Conservation (phyloP, 352 stramenopile genomes). For the Pythium grandisporangium region DNA sequence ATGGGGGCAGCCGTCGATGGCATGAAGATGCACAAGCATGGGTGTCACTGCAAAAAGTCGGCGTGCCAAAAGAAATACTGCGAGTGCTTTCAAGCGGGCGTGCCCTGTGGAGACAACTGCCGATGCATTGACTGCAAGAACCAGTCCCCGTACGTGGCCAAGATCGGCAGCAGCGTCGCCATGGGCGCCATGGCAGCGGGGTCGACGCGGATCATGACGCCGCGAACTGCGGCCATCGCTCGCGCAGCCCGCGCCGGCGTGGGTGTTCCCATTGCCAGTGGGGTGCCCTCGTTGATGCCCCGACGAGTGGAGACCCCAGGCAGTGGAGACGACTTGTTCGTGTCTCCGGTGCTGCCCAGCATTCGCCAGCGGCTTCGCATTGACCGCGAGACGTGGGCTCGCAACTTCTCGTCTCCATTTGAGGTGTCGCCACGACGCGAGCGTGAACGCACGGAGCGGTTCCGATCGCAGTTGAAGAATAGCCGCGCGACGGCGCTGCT, state of each 20-base stretch:
- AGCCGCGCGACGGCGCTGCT: slow-evolving; percentile 14
- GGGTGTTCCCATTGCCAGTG: too few species aligned
- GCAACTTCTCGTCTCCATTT: slow-evolving; percentile 62
- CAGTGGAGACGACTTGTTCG: slow-evolving; percentile 23
- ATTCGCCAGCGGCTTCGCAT: slow-evolving; percentile 52
- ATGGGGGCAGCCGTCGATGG: slow-evolving; percentile 7
- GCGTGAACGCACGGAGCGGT: slow-evolving; percentile 36
- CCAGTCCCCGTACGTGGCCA: slow-evolving; percentile 35
- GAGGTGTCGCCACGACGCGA: slow-evolving; percentile 39
- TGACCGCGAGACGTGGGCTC: slow-evolving; percentile 55
- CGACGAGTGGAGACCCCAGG: not conserved
- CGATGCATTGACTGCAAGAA: slow-evolving; percentile 88
- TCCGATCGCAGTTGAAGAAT: slow-evolving; percentile 33
- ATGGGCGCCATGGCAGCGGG: too few species aligned
- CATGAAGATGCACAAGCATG: slow-evolving; percentile 89
- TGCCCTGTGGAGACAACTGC: slow-evolving; percentile 82
- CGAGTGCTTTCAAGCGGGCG: slow-evolving; percentile 92
- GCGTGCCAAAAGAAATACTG: slow-evolving; percentile 98
- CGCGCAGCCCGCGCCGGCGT: slow-evolving; percentile 9
- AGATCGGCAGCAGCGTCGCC: too few species aligned
- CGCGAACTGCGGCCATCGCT: slow-evolving; percentile 13
- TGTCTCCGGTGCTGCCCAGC: slow-evolving; percentile 45
- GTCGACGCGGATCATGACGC: slow-evolving; percentile 2
- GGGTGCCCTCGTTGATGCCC: too few species aligned
- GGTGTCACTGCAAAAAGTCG: slow-evolving; percentile 96